phyloP scores from a whole-genome alignment of 176 grass and related monocot species.

The Olyra latifolia region DNA sequence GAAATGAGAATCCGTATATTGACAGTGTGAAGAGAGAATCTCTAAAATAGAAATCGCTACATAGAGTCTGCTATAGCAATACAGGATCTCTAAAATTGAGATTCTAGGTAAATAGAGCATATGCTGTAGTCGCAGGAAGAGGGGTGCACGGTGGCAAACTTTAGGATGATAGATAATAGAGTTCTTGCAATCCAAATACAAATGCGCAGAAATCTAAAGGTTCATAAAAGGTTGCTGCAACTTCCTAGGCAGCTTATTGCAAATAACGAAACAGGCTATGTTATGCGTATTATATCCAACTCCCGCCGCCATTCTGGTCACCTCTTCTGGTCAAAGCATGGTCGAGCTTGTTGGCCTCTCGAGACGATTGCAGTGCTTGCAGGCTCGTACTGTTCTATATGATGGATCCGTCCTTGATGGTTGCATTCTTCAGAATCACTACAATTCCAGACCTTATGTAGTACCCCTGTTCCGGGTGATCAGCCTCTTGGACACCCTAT shows the following conservation, averaged over 20 bases:
- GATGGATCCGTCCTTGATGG: conserved; percentile 56
- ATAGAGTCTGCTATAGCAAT: too few relatives aligned
- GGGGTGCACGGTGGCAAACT: neutral
- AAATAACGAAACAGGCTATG: neutral
- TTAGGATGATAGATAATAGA: neutral
- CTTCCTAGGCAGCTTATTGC: conserved; percentile 24
- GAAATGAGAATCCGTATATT: too few relatives aligned
- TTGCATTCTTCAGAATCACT: conserved; percentile 61
- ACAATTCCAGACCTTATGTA: conserved; percentile 68
- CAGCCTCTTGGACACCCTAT: conserved; percentile 72
- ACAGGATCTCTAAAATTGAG: too few relatives aligned
- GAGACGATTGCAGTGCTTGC: neutral
- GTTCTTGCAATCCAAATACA: neutral
- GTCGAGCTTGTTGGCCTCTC: neutral
- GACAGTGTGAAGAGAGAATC: too few relatives aligned
- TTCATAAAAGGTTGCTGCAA: conserved; percentile 15
- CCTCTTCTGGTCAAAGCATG: neutral
- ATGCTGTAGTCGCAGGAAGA: too few relatives aligned
- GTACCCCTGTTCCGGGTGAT: conserved; percentile 58
- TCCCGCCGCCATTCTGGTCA: neutral
- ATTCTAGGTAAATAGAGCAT: too few relatives aligned
- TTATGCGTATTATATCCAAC: neutral
- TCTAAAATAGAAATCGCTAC: too few relatives aligned
- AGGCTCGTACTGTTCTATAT: conserved; percentile 16
- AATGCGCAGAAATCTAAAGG: neutral